A percentile compares a stretch with the other conserved stretches of the same genome.
phyloP scores from a whole-genome alignment of 2,329 filamentous ascomycete species.

The Neocatenulostroma microsporum region DNA sequence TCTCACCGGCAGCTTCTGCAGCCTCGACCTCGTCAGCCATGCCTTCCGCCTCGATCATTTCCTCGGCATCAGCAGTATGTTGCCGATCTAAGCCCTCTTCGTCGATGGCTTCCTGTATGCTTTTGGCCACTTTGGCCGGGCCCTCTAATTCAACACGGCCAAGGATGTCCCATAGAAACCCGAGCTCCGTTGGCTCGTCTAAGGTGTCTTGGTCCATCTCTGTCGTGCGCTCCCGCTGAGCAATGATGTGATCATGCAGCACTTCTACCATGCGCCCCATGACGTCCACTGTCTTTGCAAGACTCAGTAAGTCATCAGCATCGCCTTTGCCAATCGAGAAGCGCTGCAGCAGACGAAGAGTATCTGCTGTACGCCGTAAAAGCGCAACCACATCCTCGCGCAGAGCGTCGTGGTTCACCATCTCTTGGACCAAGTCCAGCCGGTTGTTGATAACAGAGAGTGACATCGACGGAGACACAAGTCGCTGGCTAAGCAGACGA shows the following conservation, averaged over 20 bases:
- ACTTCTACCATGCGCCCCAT: constrained; percentile 58
- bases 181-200: constrained; percentile 10
- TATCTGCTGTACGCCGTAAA: constrained; percentile 71
- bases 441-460: constrained; percentile 68
- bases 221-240: constrained; percentile 19
- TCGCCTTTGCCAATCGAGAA: constrained; percentile 90
- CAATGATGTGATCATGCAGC: constrained; percentile 28
- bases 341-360: constrained; percentile 83
- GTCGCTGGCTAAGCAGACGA: constrained; percentile 71
- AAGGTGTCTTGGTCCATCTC: constrained; percentile 28
- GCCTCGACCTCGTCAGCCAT: constrained; percentile 65
- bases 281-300: constrained; percentile 72
- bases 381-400: constrained; percentile 62
- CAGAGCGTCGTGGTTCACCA: constrained; percentile 59
- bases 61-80: constrained; percentile 67
- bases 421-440: constrained; percentile 70
- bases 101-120: constrained; percentile 74
- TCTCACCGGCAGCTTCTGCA: constrained; percentile 55
- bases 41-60: constrained; percentile 61
- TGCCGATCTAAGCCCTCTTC: constrained; percentile 81
- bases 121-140: constrained; percentile 59
- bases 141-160: constrained; percentile 58
- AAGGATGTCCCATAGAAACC: constrained; percentile 30
- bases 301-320: constrained; percentile 75
- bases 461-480: constrained; percentile 86